Evolutionary conservation across 2,329 filamentous ascomycete species (phyloP).

Genomic region (Trichophyton schoenleinii): DNA sequence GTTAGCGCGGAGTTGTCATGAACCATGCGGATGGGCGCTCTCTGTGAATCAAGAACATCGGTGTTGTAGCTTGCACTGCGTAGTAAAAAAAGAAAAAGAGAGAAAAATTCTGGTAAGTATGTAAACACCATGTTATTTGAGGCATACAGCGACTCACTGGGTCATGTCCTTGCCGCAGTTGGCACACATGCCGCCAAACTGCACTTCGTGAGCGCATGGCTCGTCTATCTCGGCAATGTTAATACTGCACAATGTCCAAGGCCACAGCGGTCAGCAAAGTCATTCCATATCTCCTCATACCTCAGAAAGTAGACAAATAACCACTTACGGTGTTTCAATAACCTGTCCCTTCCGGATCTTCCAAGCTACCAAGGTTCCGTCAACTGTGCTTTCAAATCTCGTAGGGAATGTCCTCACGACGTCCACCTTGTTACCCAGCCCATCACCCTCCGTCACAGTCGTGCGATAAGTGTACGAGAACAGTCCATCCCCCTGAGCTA

Average conservation of each 20-base stretch:
- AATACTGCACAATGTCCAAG: slow-evolving; percentile 27
- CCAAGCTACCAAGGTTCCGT: slow-evolving; percentile 69
- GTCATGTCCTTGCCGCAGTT: slow-evolving; percentile 96
- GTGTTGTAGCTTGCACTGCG: slow-evolving; percentile 61
- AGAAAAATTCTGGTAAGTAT: background rate
- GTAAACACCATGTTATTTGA: background rate
- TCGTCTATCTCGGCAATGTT: slow-evolving; percentile 69
- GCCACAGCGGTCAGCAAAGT: background rate
- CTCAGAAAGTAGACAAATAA: background rate
- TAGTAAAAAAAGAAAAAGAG: background rate
- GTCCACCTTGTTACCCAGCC: slow-evolving; percentile 60
- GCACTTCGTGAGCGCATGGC: slow-evolving; percentile 77
- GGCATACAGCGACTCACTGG: slow-evolving; percentile 38
- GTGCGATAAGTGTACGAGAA: slow-evolving; percentile 82
- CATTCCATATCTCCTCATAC: background rate
- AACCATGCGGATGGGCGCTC: slow-evolving; percentile 86
- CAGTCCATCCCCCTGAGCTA: slow-evolving; percentile 64
- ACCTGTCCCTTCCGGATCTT: slow-evolving; percentile 44
- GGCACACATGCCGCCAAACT: slow-evolving; percentile 81
- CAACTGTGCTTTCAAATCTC: slow-evolving; percentile 70
- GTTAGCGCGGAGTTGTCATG: slow-evolving; percentile 82
- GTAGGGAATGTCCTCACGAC: slow-evolving; percentile 59
- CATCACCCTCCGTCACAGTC: slow-evolving; percentile 53
- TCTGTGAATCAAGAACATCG: slow-evolving; percentile 63
- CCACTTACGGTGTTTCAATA: slow-evolving; percentile 31